Evolutionary conservation across 2,329 filamentous ascomycete genomes (phyloP).

Genomic region (Stagonosporopsis tanaceti): DNA sequence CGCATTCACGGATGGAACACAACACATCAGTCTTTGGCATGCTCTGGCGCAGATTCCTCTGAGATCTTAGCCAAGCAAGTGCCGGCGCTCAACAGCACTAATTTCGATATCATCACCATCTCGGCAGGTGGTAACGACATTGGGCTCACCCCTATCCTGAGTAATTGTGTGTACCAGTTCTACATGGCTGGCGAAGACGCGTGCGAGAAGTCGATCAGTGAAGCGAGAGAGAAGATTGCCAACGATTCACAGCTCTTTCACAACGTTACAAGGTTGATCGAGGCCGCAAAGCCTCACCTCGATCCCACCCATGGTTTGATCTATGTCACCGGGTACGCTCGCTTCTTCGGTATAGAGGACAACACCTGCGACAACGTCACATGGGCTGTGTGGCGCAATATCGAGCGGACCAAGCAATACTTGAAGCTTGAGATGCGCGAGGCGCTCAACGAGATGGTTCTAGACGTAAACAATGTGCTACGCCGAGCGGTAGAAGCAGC

Average conservation of each 20-base stretch:
- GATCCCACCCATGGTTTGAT: slow-evolving; percentile 33
- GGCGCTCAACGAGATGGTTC: slow-evolving; percentile 39
- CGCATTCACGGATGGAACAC: slow-evolving; percentile 21
- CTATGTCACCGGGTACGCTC: slow-evolving; percentile 41
- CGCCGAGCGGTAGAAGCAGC: slow-evolving; percentile 23
- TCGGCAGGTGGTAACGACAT: slow-evolving; percentile 47
- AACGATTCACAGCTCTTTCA: slow-evolving; percentile 28
- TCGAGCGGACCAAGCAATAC: slow-evolving; percentile 35
- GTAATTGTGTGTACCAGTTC: slow-evolving; percentile 44
- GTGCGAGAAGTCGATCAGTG: slow-evolving; percentile 33
- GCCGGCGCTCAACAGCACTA: slow-evolving; percentile 19
- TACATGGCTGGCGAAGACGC: slow-evolving; percentile 33
- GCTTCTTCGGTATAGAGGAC: slow-evolving; percentile 41
- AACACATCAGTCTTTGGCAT: slow-evolving; percentile 40
- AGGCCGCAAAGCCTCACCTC: slow-evolving; percentile 33
- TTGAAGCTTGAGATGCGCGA: slow-evolving; percentile 34
- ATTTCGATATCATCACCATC: slow-evolving; percentile 40
- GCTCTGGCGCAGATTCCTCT: slow-evolving; percentile 38
- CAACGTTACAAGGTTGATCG: slow-evolving; percentile 31
- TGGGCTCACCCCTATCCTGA: slow-evolving; percentile 37
- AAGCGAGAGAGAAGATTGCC: slow-evolving; percentile 27
- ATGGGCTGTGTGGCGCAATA: slow-evolving; percentile 40
- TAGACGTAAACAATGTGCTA: slow-evolving; percentile 34
- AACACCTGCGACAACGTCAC: slow-evolving; percentile 38
- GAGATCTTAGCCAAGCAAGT: slow-evolving; percentile 39